These are phyloP conservation scores for Arthrocladium fulminans DNA, from an alignment of 2,329 filamentous ascomycete genomes.

Conservation along the genomic window DNA sequence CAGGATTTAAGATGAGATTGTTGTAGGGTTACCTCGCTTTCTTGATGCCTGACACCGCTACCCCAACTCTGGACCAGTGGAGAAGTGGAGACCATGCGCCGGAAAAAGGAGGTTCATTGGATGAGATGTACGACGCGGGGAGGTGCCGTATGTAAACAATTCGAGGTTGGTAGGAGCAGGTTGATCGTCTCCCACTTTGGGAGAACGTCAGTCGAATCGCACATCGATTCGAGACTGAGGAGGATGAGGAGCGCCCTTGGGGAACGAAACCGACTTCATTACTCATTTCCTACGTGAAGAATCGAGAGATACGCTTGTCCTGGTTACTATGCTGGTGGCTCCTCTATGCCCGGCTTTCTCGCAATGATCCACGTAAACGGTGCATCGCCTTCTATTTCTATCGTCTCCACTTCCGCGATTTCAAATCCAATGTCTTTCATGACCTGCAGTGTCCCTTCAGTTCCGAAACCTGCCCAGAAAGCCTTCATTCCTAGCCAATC, in stretches of 20 bases:
- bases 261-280: too few species aligned
- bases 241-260: too few species aligned
- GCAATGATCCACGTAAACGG: slow-evolving; percentile 17
- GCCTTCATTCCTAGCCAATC: slow-evolving; percentile 14
- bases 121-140: too few species aligned
- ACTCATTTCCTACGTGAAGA: too few species aligned
- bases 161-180: too few species aligned
- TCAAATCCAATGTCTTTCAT: slow-evolving; percentile 26
- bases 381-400: slow-evolving; percentile 18
- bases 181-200: too few species aligned
- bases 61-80: background rate
- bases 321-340: too few species aligned
- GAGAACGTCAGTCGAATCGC: too few species aligned
- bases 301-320: too few species aligned
- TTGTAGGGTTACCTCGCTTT: background rate
- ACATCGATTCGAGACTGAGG: too few species aligned
- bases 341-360: slow-evolving; percentile 20
- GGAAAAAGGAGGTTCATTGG: background rate
- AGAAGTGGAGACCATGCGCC: slow-evolving; percentile 1
- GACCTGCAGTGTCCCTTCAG: slow-evolving; percentile 10
- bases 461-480: slow-evolving; percentile 19
- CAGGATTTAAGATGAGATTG: background rate
- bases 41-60: background rate
- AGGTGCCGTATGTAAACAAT: too few species aligned
- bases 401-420: slow-evolving; percentile 19